Base-by-base conservation (phyloP, 805 yeast species). In the Sugiyamaella americana region DNA sequence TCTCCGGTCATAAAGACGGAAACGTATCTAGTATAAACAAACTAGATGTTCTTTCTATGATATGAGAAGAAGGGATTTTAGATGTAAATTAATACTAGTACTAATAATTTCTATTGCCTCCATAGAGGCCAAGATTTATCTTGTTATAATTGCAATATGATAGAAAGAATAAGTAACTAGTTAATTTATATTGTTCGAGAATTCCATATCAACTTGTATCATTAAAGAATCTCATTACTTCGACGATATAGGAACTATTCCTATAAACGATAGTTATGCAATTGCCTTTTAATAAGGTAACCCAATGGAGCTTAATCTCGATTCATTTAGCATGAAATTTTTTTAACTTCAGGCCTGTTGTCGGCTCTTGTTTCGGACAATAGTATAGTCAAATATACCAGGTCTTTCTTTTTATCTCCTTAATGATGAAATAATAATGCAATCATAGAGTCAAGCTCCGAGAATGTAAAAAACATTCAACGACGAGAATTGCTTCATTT, bases 261-360 rank as follows among this genome's bases (percentile, higher is more conserved):
- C 51, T 37, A 44, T 42, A 53, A 51, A 53, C 55, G 50, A 60
- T 50, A 61, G 65, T 53, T 53, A 61, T 62, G 64, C 65, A 61
- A 62, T 62, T 60, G 63, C 49, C 50, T 41, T 55, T 38, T 37
- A 18, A 29, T 22, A 32, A 49, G 46, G 52, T 59, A 58, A 62
- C 65, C 45, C 65, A 61, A 62, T 61, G 66, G 66, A 62, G 66
- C 66, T 62, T 61, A 61, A 45, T 61, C 62, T 59, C 47, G 55
- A 39, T 43, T 35, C 37, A 10, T 5, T 35, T 5, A 13, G 17
- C 20, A 35, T 24, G 41, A 52, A 44, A 37, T 41, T 40, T 36
- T 35, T 48, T 47, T 48, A 50, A 45, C 38, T 49, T 38, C 47
- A 43, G 22, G 43, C 49, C 38, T 41, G 41, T 37, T n/a, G n/a